A percentile compares a stretch with the other conserved stretches of the same genome.
These are phyloP conservation scores for Trichoderma erinaceum DNA, from an alignment of 495 filamentous ascomycete species.

Conservation along the genomic window DNA sequence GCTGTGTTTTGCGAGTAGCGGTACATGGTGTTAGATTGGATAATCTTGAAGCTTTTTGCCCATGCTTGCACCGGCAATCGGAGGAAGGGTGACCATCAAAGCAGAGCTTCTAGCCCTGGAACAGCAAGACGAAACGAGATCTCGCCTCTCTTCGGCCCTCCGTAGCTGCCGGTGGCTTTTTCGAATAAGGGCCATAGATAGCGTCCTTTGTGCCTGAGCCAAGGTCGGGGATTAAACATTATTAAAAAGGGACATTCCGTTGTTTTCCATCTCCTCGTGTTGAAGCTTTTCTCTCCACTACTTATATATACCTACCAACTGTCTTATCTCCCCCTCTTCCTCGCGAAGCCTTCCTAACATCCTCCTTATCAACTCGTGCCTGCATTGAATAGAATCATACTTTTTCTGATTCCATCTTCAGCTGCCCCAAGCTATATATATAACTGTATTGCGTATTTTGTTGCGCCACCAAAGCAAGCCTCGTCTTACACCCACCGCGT, in stretches of 20 bases:
- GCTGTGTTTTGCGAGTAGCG: not conserved
- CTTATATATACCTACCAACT: not conserved
- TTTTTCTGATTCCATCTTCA: not conserved
- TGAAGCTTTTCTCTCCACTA: not conserved
- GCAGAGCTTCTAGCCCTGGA: not conserved
- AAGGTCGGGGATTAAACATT: not conserved
- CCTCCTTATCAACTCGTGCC: not conserved
- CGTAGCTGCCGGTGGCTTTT: conserved; percentile 7
- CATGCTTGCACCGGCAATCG: not conserved
- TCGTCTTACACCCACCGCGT: not conserved
- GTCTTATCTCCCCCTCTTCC: not conserved
- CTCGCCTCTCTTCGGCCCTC: conserved; percentile 12
- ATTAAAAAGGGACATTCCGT: not conserved
- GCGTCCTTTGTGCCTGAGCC: not conserved
- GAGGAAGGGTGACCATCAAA: not conserved
- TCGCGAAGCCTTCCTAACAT: not conserved
- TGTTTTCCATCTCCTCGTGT: not conserved
- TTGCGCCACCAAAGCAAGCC: conserved; percentile 8
- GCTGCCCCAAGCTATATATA: not conserved
- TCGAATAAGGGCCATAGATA: not conserved
- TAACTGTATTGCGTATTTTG: not conserved
- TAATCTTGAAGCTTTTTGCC: not conserved
- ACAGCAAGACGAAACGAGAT: not conserved
- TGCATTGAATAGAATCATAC: not conserved
- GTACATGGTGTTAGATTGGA: not conserved